These are phyloP conservation scores for Nemania sp. DNA, from an alignment of 2,329 filamentous ascomycete genomes.

Conservation along the genomic window DNA sequence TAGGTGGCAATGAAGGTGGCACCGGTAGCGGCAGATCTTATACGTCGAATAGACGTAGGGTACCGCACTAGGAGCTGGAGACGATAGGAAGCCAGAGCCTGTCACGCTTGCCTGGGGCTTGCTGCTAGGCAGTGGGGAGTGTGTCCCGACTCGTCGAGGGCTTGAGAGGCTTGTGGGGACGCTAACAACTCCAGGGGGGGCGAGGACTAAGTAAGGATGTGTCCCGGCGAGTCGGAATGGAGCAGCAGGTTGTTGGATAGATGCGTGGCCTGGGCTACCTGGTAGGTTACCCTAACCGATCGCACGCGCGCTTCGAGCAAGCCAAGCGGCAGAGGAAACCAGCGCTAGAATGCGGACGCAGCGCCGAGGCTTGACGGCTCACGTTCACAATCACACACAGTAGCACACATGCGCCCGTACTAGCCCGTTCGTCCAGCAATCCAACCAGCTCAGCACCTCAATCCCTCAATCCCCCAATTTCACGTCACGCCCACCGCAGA, in stretches of 20 bases:
- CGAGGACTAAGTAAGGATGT: slow-evolving; percentile 9
- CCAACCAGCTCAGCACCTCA: slow-evolving; percentile 6
- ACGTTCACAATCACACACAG: slow-evolving; percentile 3
- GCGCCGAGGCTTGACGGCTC: slow-evolving; percentile 4
- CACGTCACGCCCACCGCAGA: neutral
- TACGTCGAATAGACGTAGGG: neutral
- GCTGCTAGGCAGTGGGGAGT: slow-evolving; percentile 6
- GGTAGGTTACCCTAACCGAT: neutral
- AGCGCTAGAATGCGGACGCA: neutral
- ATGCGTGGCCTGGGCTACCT: neutral
- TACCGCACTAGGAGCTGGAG: neutral
- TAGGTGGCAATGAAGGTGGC: slow-evolving; percentile 15
- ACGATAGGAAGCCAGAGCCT: neutral
- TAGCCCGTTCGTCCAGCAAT: neutral
- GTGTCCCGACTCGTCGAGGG: slow-evolving; percentile 13
- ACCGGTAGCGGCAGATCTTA: neutral
- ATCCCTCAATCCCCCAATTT: too few species aligned
- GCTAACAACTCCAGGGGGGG: slow-evolving; percentile 13
- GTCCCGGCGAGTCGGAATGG: slow-evolving; percentile 23
- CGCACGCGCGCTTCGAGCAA: slow-evolving; percentile 11
- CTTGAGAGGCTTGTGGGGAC: slow-evolving; percentile 14
- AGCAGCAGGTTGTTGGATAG: neutral
- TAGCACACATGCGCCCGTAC: neutral
- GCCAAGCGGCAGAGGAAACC: slow-evolving; percentile 5
- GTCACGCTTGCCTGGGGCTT: slow-evolving; percentile 5